Percentiles rank a stretch among this genome's conserved stretches.
Conservation (phyloP, 1,284 basidiomycete genomes). For the Cutaneotrichosporon cavernicola region DNA sequence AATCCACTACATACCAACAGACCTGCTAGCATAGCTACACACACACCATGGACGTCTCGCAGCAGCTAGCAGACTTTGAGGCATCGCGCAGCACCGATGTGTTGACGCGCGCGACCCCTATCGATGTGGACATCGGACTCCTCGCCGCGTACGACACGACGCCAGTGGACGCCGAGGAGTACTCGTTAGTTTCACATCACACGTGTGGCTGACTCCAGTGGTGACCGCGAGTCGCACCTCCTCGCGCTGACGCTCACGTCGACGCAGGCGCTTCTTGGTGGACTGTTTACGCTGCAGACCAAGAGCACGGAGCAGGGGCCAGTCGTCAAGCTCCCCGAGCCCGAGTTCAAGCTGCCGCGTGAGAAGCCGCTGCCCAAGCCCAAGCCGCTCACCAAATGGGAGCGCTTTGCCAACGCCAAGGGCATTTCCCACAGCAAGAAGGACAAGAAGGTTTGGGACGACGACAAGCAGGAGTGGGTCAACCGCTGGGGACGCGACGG, state of each 20-base stretch:
- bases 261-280: conserved; percentile 74
- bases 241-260: conserved; percentile 79
- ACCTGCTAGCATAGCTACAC: conserved; percentile 5
- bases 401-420: conserved; percentile 89
- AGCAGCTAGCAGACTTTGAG: conserved; percentile 44
- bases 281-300: conserved; percentile 76
- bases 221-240: conserved; percentile 76
- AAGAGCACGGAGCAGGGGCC: conserved; percentile 76
- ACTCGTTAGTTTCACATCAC: conserved; percentile 60
- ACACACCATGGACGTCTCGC: conserved; percentile 45
- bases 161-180: conserved; percentile 74
- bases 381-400: conserved; percentile 94
- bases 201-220: conserved; percentile 54
- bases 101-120: conserved; percentile 75
- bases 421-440: conserved; percentile 80
- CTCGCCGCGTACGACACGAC: conserved; percentile 85
- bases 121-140: conserved; percentile 78
- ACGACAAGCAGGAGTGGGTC: conserved; percentile 91
- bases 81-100: conserved; percentile 41
- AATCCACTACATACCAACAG: neutral
- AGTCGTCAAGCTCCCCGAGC: conserved; percentile 74
- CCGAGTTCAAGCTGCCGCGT: conserved; percentile 75
- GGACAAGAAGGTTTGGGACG: conserved; percentile 89
- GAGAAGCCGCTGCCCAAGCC: conserved; percentile 90
- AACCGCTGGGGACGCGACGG: conserved; percentile 87